Evolutionary conservation across 768 basidiomycete genomes (phyloP).

Genomic region (Trametes cingulata): DNA sequence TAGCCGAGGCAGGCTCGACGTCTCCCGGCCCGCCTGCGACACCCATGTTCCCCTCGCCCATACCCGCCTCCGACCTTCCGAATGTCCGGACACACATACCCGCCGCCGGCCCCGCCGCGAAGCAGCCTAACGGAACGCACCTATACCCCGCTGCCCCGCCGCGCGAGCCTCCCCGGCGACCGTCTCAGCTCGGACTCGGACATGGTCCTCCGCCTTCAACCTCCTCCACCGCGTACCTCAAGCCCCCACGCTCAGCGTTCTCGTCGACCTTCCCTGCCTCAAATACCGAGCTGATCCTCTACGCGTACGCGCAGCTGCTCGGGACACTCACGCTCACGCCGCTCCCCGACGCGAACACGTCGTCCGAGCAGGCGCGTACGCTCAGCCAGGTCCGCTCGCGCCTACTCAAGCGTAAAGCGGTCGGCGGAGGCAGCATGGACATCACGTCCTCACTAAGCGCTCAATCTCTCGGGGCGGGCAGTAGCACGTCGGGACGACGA

Average conservation of each 20-base stretch:
- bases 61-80: conserved; percentile 8
- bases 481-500: not conserved
- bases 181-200: conserved; percentile 48
- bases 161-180: conserved; percentile 35
- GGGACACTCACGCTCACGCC: conserved; percentile 67
- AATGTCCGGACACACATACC: conserved; percentile 24
- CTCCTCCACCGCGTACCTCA: conserved; percentile 23
- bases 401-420: conserved; percentile 47
- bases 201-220: conserved; percentile 36
- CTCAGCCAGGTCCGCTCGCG: conserved; percentile 50
- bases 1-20: conserved; percentile 30
- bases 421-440: conserved; percentile 82
- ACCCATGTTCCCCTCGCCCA: conserved; percentile 29
- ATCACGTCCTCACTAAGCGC: conserved; percentile 52
- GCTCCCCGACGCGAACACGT: conserved; percentile 39
- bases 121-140: conserved; percentile 33
- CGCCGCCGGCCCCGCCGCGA: not conserved
- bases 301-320: conserved; percentile 80
- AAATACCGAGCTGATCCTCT: conserved; percentile 72
- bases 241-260: conserved; percentile 40
- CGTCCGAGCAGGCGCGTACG: conserved; percentile 46
- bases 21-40: conserved; percentile 33
- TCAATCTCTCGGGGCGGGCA: not conserved
- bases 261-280: conserved; percentile 45
- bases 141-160: conserved; percentile 31